Base-by-base conservation (phyloP, 2,329 filamentous ascomycete species). In the Parastagonospora avenae region DNA sequence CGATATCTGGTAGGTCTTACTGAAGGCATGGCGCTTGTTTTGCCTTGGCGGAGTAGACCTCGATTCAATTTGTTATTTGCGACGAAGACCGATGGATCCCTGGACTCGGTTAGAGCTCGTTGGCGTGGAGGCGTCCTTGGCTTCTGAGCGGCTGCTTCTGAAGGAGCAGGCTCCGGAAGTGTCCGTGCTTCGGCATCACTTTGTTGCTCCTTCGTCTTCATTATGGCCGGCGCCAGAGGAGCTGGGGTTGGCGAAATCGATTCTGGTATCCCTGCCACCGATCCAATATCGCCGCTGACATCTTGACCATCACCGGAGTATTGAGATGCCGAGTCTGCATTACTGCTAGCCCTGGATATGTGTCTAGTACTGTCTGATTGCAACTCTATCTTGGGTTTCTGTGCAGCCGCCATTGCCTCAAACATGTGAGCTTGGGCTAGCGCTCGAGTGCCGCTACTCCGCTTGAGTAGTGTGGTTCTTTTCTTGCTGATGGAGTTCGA, bases 391-490 rank as follows among this genome's bases (percentile, higher is more conserved):
- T 52, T 57, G 5, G 52, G 50, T 14, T 53, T 58, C 41, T 60
- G 52, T 16, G 48, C 55, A 29, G 55, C 54, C 33, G 58, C 59
- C 60, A 68, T 50, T 8, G 63, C 55, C 42, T 71, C 68, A 36
- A 71, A 71, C 50, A 57, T 64, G 27, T 68, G 66, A 4, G 68
- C 68, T 48, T 71, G 64, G 7, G 64, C 59, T 27, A 71, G 47
- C 2, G 67, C 51, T 54, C 58, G 56, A 2, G 62, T 58, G 14
- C 64, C 63, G 27, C 64, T 68, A 39, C 53, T 66, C 37, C 67
- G 52, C 24, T 65, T 67, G 4, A 67, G 16, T 2, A 64, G 65
- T 2, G 60, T 66, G 1, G 56, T 52, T 11, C 61, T 54, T 11
- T 44, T 66, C 27, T 64, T 59, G 10, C 24, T 45, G 8, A 44